Conservation (phyloP, 441 rosid species). For the Arabidopsis lyrata region DNA sequence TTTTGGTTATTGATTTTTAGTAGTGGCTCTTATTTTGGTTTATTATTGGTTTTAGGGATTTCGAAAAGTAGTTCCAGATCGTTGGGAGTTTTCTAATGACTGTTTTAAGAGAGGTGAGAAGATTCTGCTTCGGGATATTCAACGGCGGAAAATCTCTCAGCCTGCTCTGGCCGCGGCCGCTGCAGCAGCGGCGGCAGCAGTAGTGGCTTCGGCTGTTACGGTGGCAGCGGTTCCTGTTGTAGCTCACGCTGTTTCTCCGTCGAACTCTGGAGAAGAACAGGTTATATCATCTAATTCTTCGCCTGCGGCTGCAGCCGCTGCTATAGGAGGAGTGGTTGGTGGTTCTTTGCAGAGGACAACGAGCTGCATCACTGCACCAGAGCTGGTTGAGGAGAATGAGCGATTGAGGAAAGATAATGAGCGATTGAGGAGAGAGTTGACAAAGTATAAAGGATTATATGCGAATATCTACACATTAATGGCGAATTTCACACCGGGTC, state of each 20-base stretch:
- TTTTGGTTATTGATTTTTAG: neutral
- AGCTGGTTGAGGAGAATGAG: slow-evolving; percentile 84
- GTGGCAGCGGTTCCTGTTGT: slow-evolving; percentile 47
- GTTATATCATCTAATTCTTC: slow-evolving; percentile 72
- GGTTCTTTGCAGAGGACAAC: slow-evolving; percentile 52
- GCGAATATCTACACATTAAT: slow-evolving; percentile 66
- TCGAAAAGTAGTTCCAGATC: slow-evolving; percentile 84
- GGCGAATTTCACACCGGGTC: slow-evolving; percentile 64
- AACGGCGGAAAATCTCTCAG: slow-evolving; percentile 74
- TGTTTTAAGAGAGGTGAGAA: slow-evolving; percentile 81
- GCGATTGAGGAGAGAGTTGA: slow-evolving; percentile 69
- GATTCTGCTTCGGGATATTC: slow-evolving; percentile 75
- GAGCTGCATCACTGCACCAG: slow-evolving; percentile 77
- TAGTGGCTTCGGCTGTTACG: slow-evolving; percentile 42
- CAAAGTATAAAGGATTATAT: slow-evolving; percentile 68
- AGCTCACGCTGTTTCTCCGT: slow-evolving; percentile 57
- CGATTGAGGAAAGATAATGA: slow-evolving; percentile 72
- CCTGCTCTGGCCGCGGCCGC: slow-evolving; percentile 38
- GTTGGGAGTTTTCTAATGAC: slow-evolving; percentile 94
- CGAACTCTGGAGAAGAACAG: slow-evolving; percentile 88
- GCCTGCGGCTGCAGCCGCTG: slow-evolving; percentile 50
- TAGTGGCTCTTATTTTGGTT: slow-evolving; percentile 12
- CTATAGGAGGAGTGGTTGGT: slow-evolving; percentile 20
- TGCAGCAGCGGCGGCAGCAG: slow-evolving; percentile 32
- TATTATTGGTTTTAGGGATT: slow-evolving; percentile 39